Percentiles rank a stretch among this genome's conserved stretches.
Evolutionary conservation across 768 basidiomycete genomes (phyloP).

Genomic region (Suillus plorans): DNA sequence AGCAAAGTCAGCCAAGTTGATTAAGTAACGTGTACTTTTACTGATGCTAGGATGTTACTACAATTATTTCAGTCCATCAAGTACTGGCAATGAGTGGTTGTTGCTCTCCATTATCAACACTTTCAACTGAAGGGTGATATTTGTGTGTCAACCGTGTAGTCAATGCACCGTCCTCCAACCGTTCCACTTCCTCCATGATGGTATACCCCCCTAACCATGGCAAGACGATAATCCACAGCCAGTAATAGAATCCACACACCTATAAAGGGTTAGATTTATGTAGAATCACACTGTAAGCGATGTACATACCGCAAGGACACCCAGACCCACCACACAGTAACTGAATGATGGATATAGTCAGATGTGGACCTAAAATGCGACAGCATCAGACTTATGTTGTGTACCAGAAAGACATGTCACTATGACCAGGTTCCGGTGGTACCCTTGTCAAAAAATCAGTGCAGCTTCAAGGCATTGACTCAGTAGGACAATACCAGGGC

Average conservation of each 20-base stretch:
- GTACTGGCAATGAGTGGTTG: not conserved
- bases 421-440: slow-evolving; percentile 26
- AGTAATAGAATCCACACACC: slow-evolving; percentile 26
- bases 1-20: too few species aligned
- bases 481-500: slow-evolving; percentile 26
- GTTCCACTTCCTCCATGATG: slow-evolving; percentile 47
- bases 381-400: slow-evolving; percentile 17
- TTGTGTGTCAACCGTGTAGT: slow-evolving; percentile 33
- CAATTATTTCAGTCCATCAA: not conserved
- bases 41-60: too few species aligned
- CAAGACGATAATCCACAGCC: slow-evolving; percentile 43
- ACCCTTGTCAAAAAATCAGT: slow-evolving; percentile 17
- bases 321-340: slow-evolving; percentile 29
- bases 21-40: too few species aligned
- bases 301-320: slow-evolving; percentile 23
- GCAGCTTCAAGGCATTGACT: not conserved
- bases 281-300: too few species aligned
- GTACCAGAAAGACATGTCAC: slow-evolving; percentile 32
- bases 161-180: slow-evolving; percentile 33
- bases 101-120: not conserved
- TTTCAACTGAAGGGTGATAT: not conserved
- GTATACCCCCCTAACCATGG: slow-evolving; percentile 45
- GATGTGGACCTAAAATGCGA: not conserved
- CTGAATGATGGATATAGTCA: slow-evolving; percentile 8
- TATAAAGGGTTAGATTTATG: slow-evolving; percentile 7